Percentiles rank a stretch among this genome's conserved stretches.
phyloP scores from a whole-genome alignment of 176 grass and related monocot species.

The Typha latifolia region DNA sequence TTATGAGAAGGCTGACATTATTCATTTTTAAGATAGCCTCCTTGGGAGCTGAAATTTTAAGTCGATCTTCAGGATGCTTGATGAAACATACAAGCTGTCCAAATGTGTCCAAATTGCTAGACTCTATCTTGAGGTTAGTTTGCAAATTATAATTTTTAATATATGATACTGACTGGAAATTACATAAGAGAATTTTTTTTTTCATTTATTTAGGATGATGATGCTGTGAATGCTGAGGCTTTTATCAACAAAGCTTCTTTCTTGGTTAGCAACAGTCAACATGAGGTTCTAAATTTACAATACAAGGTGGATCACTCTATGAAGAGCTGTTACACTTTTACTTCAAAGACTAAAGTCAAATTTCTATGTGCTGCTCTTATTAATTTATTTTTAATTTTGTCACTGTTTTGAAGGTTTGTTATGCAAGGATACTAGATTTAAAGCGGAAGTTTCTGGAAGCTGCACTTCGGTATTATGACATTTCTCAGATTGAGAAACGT shows the following conservation, averaged over 20 bases:
- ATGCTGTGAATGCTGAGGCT: conserved; percentile 88
- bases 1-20: neutral
- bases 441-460: conserved; percentile 97
- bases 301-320: conserved; percentile 54
- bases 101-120: conserved; percentile 97
- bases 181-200: conserved; percentile 13
- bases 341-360: neutral
- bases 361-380: neutral
- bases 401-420: conserved; percentile 59
- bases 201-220: conserved; percentile 58
- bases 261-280: conserved; percentile 75
- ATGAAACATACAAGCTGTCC: conserved; percentile 92
- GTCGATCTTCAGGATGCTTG: conserved; percentile 57
- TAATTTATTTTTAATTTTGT: neutral
- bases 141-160: neutral
- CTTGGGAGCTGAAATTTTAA: neutral
- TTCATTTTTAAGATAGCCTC: neutral
- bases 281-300: conserved; percentile 86
- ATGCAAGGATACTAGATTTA: conserved; percentile 97
- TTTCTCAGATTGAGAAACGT: conserved; percentile 95
- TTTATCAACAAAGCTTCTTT: conserved; percentile 99
- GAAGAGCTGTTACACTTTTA: neutral
- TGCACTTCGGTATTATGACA: conserved; percentile 88
- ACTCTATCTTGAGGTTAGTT: conserved; percentile 90
- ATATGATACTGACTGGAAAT: too few species aligned